These are phyloP conservation scores for Eimeria praecox DNA, from an alignment of 169 alveolate species.

Conservation along the genomic window DNA sequence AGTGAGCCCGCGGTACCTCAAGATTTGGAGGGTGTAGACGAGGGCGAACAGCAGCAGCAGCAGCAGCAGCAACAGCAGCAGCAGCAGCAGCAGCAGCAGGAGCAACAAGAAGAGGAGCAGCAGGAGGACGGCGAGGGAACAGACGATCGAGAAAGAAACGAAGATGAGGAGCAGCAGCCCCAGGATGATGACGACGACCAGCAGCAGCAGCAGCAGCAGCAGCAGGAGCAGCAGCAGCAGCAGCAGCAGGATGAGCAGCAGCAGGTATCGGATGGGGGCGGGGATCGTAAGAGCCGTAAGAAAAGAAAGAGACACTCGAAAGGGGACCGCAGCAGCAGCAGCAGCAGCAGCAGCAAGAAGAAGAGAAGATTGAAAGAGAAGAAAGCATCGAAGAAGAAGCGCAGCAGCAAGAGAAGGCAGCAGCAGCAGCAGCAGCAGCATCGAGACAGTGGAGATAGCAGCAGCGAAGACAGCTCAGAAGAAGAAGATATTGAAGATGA, in stretches of 20 bases:
- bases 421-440: constrained; percentile 57
- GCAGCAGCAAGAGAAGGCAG: neutral
- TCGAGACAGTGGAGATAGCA: neutral
- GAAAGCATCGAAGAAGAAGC: neutral
- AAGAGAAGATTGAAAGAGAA: constrained; percentile 23
- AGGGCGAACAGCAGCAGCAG: constrained; percentile 31
- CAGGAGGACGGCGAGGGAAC: neutral
- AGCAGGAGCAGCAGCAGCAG: constrained; percentile 26
- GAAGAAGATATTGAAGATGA: constrained; percentile 22
- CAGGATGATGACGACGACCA: constrained; percentile 23
- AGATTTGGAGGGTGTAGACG: neutral
- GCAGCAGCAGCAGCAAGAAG: neutral
- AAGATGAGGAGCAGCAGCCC: constrained; percentile 7
- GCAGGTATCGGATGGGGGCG: constrained; percentile 9
- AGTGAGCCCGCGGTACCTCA: neutral
- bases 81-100: constrained; percentile 52
- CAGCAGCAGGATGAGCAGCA: constrained; percentile 22
- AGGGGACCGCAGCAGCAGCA: constrained; percentile 39
- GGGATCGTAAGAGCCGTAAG: neutral
- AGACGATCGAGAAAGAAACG: neutral
- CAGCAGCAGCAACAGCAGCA: constrained; percentile 18
- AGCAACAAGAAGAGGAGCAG: constrained; percentile 12
- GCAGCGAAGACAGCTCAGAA: constrained; percentile 6
- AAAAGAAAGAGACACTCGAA: neutral
- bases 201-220: constrained; percentile 36